phyloP scores from a whole-genome alignment of 257 asterid genomes.

The Solanum sitiens region DNA sequence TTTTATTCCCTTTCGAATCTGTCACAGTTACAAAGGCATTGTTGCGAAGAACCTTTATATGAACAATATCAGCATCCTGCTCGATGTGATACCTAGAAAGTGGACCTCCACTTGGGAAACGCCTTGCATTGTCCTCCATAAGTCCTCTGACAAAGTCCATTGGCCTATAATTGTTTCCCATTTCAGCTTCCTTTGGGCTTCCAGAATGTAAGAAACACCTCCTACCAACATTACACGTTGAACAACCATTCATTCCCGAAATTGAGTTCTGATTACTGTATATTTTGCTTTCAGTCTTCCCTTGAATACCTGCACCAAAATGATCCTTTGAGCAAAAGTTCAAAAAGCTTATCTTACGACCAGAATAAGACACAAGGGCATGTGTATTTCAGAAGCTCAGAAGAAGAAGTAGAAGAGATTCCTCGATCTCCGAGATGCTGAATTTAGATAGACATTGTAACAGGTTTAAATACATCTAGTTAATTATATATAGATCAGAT shows the following conservation, averaged over 20 bases:
- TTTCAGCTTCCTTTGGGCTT: conserved; percentile 21
- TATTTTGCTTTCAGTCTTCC: conserved; percentile 3
- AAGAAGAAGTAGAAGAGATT: neutral
- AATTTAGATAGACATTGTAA: neutral
- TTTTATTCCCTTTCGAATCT: conserved; percentile 70
- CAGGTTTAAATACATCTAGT: neutral
- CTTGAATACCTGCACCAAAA: conserved; percentile 14
- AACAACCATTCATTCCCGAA: conserved; percentile 13
- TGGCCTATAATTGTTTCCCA: conserved; percentile 10
- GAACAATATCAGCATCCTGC: conserved; percentile 77
- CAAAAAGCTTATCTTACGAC: neutral
- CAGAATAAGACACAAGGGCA: neutral
- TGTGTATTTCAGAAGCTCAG: neutral
- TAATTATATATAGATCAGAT: neutral
- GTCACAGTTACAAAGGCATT: conserved; percentile 75
- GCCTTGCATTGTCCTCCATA: neutral
- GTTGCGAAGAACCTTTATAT: conserved; percentile 75
- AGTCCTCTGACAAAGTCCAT: conserved; percentile 19
- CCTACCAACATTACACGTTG: conserved; percentile 20
- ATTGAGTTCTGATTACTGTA: conserved; percentile 5
- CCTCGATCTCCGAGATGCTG: neutral
- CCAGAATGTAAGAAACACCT: conserved; percentile 40
- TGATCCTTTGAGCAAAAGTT: neutral
- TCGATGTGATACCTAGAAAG: conserved; percentile 23
- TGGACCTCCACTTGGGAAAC: neutral